These are phyloP conservation scores for Xylaria longipes DNA, from an alignment of 495 filamentous ascomycete genomes.

Conservation along the genomic window DNA sequence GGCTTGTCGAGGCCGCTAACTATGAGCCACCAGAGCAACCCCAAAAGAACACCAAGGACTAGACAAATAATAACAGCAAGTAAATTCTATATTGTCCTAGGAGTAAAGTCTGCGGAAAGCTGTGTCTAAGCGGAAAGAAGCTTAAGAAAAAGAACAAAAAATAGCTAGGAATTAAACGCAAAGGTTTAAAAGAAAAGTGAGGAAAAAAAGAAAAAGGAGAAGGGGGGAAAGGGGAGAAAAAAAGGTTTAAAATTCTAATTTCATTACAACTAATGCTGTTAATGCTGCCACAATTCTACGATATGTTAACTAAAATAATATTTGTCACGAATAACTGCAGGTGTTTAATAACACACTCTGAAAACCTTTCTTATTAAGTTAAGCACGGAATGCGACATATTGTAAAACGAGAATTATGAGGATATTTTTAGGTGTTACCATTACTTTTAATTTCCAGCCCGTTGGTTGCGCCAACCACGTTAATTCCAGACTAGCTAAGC, in stretches of 20 bases:
- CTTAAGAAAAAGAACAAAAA: not conserved
- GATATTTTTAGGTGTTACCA: not conserved
- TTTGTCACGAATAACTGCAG: not conserved
- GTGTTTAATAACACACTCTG: not conserved
- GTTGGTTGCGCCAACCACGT: not conserved
- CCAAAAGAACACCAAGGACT: not conserved
- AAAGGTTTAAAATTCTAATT: too few relatives aligned
- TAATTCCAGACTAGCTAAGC: not conserved
- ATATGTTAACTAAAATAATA: not conserved
- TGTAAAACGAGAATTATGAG: not conserved
- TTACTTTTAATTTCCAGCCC: not conserved
- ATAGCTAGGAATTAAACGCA: too few relatives aligned
- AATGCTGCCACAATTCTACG: not conserved
- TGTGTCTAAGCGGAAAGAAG: not conserved
- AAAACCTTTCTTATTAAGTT: not conserved
- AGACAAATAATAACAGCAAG: not conserved
- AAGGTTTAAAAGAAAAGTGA: too few relatives aligned
- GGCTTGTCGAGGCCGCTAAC: slow-evolving; percentile 9
- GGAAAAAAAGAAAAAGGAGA: too few relatives aligned
- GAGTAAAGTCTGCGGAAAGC: not conserved
- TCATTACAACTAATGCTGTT: too few relatives aligned
- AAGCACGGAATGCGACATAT: not conserved
- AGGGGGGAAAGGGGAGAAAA: too few relatives aligned
- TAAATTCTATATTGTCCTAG: not conserved
- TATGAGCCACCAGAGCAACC: slow-evolving; percentile 12